Percentiles rank a stretch among this genome's conserved stretches.
Conservation (phyloP, 2,329 filamentous ascomycete genomes). For the Alternaria infectoria region DNA sequence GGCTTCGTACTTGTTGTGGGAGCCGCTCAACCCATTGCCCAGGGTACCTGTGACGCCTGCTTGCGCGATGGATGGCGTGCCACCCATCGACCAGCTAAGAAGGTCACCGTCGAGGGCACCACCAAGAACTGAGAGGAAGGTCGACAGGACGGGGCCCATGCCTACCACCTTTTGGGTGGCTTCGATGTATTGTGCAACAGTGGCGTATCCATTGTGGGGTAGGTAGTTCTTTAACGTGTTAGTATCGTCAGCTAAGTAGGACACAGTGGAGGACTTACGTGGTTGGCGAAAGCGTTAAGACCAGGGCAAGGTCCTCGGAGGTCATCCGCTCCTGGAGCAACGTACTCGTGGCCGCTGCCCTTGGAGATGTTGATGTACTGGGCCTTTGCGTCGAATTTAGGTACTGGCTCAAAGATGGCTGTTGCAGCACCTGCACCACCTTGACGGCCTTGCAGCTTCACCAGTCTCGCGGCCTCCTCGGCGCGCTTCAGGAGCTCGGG, state of each 20-base stretch:
- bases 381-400: conserved; percentile 25
- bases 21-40: conserved; percentile 26
- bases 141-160: conserved; percentile 21
- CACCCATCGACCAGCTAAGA: conserved; percentile 28
- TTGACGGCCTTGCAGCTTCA: conserved; percentile 17
- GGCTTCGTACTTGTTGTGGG: conserved; percentile 33
- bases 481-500: conserved; percentile 23
- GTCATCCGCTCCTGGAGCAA: conserved; percentile 29
- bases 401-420: conserved; percentile 26
- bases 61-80: conserved; percentile 27
- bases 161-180: conserved; percentile 27
- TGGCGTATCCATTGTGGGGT: conserved; percentile 29
- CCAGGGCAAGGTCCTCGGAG: conserved; percentile 34
- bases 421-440: conserved; percentile 27
- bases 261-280: conserved; percentile 14
- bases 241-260: not conserved
- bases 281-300: conserved; percentile 34
- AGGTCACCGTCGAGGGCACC: conserved; percentile 30
- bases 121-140: conserved; percentile 26
- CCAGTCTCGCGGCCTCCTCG: conserved; percentile 16
- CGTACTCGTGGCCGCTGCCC: conserved; percentile 31
- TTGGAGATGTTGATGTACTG: conserved; percentile 26
- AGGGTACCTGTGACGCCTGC: conserved; percentile 24
- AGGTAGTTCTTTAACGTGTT: conserved; percentile 21
- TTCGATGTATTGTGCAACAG: conserved; percentile 28